phyloP scores from a whole-genome alignment of 106 monocot genomes.

The Apostasia shenzhenica region DNA sequence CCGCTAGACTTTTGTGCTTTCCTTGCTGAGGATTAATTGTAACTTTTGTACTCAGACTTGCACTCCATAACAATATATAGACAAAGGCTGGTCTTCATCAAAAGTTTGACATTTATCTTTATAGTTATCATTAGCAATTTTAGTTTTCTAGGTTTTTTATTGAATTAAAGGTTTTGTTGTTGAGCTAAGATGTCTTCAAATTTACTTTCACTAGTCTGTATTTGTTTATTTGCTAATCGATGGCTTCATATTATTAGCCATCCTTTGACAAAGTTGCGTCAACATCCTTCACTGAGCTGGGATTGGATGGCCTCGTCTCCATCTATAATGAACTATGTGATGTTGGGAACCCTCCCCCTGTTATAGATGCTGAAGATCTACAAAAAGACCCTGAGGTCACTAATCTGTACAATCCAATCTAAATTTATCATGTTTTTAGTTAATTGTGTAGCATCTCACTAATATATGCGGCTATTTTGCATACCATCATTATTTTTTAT shows the following conservation, averaged over 20 bases:
- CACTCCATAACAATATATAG: too few relatives aligned
- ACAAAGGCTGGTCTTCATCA: too few relatives aligned
- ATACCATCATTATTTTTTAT: not conserved
- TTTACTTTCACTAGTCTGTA: too few relatives aligned
- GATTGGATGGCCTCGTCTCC: constrained; percentile 57
- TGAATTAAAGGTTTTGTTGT: too few relatives aligned
- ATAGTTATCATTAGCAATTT: too few relatives aligned
- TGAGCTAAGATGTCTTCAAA: too few relatives aligned
- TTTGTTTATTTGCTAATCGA: too few relatives aligned
- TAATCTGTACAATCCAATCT: not conserved
- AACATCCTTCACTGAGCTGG: constrained; percentile 77
- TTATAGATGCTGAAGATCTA: constrained; percentile 88
- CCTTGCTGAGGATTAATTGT: too few relatives aligned
- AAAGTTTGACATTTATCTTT: too few relatives aligned
- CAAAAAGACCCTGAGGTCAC: constrained; percentile 72
- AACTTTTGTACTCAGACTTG: too few relatives aligned
- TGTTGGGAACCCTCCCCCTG: constrained; percentile 67
- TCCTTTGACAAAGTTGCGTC: constrained; percentile 73
- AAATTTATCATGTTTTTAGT: not conserved
- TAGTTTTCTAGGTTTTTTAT: too few relatives aligned
- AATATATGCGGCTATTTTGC: not conserved
- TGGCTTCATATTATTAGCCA: constrained; percentile 35
- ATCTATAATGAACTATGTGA: constrained; percentile 85
- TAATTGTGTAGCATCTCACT: not conserved
- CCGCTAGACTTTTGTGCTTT: too few relatives aligned